Conservation (phyloP, 768 basidiomycete species). For the Kwoniella heveanensis region DNA sequence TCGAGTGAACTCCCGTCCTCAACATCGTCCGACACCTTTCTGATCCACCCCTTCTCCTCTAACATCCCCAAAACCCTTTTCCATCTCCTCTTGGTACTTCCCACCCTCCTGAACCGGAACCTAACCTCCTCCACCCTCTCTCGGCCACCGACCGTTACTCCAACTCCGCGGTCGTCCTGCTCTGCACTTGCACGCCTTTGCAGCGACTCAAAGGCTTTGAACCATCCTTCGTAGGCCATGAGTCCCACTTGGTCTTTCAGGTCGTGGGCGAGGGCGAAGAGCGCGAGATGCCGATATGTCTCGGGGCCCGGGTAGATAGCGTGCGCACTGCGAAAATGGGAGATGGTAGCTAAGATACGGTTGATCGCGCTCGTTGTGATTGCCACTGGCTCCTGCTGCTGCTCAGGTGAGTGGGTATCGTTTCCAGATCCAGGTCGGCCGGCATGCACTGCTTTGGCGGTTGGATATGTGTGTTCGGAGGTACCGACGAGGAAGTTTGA, state of each 20-base stretch:
- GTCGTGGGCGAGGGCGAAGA: neutral
- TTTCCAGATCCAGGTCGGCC: no score
- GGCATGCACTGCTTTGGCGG: no score
- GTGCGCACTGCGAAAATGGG: constrained; percentile 2
- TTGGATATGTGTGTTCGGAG: no score
- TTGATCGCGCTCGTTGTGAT: neutral
- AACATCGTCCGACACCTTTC: constrained; percentile 46
- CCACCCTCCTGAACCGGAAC: constrained; percentile 9
- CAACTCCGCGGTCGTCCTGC: no score
- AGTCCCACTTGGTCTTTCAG: neutral
- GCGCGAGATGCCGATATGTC: constrained; percentile 12
- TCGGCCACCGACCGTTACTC: no score
- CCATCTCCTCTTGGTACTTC: constrained; percentile 19
- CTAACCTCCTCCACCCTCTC: neutral
- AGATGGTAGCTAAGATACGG: constrained; percentile 13
- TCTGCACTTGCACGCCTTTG: neutral
- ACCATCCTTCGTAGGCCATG: constrained; percentile 21
- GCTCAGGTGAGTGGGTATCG: no score
- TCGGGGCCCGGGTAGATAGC: constrained; percentile 14
- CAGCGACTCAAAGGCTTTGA: neutral
- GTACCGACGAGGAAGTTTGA: no score
- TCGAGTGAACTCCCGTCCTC: neutral
- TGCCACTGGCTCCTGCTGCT: neutral
- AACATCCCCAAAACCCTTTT: constrained; percentile 73
- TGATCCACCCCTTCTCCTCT: constrained; percentile 73